Conservation (phyloP, 345 rosid species). For the Viola odorata region DNA sequence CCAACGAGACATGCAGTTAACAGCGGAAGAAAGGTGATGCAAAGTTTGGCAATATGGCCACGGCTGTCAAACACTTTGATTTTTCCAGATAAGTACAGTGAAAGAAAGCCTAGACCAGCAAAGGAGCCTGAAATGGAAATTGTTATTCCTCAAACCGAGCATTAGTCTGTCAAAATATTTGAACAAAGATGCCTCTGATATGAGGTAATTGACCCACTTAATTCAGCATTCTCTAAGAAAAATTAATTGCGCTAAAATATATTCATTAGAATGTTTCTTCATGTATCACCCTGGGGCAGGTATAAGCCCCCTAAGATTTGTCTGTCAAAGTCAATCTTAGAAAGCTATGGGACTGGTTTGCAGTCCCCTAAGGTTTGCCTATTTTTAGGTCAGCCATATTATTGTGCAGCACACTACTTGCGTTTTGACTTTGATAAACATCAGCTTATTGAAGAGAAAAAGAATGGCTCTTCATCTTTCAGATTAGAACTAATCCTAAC, state of each 20-base stretch:
- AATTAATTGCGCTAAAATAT: neutral
- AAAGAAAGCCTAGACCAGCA: constrained; percentile 39
- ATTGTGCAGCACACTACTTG: too few relatives aligned
- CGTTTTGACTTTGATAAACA: too few relatives aligned
- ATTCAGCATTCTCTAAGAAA: neutral
- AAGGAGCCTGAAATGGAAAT: constrained; percentile 34
- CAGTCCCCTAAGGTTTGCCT: too few relatives aligned
- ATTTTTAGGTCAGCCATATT: too few relatives aligned
- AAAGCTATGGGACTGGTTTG: too few relatives aligned
- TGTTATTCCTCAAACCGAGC: neutral
- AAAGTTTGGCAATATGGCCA: constrained; percentile 43
- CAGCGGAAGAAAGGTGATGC: constrained; percentile 31
- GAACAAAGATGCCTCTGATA: neutral
- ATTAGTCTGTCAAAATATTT: neutral
- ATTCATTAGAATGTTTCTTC: too few relatives aligned
- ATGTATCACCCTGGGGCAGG: too few relatives aligned
- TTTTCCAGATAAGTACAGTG: constrained; percentile 43
- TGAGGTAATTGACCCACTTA: neutral
- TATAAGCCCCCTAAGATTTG: too few relatives aligned
- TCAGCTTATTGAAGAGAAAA: too few relatives aligned
- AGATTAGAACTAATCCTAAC: neutral
- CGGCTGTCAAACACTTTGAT: constrained; percentile 33
- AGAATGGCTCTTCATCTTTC: neutral
- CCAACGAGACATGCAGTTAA: constrained; percentile 36
- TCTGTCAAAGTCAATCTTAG: too few relatives aligned